Evolutionary conservation across 2,329 filamentous ascomycete genomes (phyloP).

Genomic region (Calonectria crousiana): DNA sequence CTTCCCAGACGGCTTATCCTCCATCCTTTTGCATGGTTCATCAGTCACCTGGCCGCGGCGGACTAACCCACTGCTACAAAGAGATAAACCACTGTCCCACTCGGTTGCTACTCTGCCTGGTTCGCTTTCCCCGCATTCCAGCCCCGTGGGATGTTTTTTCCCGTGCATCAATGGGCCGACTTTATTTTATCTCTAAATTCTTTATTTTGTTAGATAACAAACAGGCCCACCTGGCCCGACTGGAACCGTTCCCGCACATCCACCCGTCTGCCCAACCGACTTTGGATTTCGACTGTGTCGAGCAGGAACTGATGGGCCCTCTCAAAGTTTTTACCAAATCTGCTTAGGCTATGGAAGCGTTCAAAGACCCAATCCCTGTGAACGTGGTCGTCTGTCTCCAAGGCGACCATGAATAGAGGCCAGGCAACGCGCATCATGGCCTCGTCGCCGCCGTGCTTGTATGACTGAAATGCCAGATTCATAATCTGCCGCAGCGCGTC

Average conservation of each 20-base stretch:
- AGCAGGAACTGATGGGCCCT: conserved; percentile 46
- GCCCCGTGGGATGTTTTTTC: background rate
- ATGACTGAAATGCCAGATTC: conserved; percentile 49
- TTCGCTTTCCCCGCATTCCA: background rate
- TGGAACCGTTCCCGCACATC: conserved; percentile 34
- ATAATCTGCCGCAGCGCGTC: conserved; percentile 34
- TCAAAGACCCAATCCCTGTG: conserved; percentile 51
- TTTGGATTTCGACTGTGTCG: conserved; percentile 38
- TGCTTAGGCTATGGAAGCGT: conserved; percentile 45
- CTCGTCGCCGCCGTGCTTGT: conserved; percentile 48
- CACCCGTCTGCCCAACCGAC: conserved; percentile 18
- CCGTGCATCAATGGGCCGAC: background rate
- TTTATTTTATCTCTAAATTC: background rate
- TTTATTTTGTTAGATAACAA: conserved; percentile 34
- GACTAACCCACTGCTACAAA: background rate
- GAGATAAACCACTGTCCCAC: background rate
- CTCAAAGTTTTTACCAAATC: conserved; percentile 48
- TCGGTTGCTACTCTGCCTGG: background rate
- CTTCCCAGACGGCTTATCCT: background rate
- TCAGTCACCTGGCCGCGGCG: background rate
- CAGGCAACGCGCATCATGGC: conserved; percentile 49
- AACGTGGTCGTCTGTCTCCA: conserved; percentile 49
- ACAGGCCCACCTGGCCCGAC: conserved; percentile 31
- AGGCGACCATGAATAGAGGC: conserved; percentile 50
- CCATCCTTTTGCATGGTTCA: background rate